These are phyloP conservation scores for Filosporella fistucella DNA, from an alignment of 495 filamentous ascomycete genomes.

Conservation along the genomic window DNA sequence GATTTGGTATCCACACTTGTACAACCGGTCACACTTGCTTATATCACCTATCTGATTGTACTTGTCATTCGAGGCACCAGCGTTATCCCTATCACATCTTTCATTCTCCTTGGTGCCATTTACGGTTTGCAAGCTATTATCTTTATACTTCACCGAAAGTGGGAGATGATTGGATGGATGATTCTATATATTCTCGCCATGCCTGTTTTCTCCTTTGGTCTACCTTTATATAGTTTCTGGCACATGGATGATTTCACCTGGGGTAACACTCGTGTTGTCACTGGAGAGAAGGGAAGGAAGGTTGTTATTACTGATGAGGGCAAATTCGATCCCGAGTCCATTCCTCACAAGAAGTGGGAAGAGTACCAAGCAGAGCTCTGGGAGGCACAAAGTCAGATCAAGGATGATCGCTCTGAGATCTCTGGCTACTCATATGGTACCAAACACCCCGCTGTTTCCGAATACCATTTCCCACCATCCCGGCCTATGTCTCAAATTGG, in stretches of 20 bases:
- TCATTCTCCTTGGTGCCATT: conserved; percentile 86
- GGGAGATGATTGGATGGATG: conserved; percentile 99
- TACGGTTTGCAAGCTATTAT: conserved; percentile 97
- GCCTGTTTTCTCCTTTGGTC: conserved; percentile 84
- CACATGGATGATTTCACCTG: conserved; percentile 99
- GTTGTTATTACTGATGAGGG: conserved; percentile 95
- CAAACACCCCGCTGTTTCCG: conserved; percentile 60
- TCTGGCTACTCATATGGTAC: conserved; percentile 91
- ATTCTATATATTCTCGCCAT: conserved; percentile 89
- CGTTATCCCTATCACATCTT: conserved; percentile 74
- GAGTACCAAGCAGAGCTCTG: conserved; percentile 97
- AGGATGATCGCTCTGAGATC: conserved; percentile 83
- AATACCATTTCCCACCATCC: conserved; percentile 57
- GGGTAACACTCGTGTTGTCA: conserved; percentile 96
- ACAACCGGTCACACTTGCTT: conserved; percentile 87
- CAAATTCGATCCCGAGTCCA: conserved; percentile 90
- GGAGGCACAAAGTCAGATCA: conserved; percentile 83
- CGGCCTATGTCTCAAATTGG: conserved; percentile 77
- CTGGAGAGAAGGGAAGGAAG: conserved; percentile 91
- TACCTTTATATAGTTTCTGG: conserved; percentile 98
- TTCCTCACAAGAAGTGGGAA: conserved; percentile 98
- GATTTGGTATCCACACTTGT: conserved; percentile 90
- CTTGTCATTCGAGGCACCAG: conserved; percentile 54
- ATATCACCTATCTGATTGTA: conserved; percentile 85
- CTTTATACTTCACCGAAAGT: conserved; percentile 92